phyloP scores from a whole-genome alignment of 306 rosid species.

The Heteromeles arbutifolia region DNA sequence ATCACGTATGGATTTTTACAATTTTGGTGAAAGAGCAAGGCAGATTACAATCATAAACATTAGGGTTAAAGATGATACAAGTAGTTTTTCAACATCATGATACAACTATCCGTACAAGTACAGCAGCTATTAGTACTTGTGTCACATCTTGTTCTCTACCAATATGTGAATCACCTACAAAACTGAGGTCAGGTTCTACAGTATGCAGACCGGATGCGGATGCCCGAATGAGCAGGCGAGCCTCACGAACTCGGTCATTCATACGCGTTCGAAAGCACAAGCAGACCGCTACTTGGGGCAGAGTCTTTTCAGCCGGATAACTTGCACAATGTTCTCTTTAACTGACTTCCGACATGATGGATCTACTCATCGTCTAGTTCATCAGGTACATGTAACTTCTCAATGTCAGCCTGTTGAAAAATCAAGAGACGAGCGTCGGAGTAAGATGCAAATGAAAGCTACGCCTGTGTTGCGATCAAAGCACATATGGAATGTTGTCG shows the following conservation, averaged over 20 bases:
- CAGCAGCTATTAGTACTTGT: slow-evolving; percentile 18
- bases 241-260: slow-evolving; percentile 21
- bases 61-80: slow-evolving; percentile 28
- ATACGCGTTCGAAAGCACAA: slow-evolving; percentile 54
- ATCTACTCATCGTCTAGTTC: slow-evolving; percentile 72
- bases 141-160: slow-evolving; percentile 27
- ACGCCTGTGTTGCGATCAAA: neutral
- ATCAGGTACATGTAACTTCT: slow-evolving; percentile 93
- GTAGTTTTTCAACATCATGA: slow-evolving; percentile 11
- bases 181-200: slow-evolving; percentile 30
- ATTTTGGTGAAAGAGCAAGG: neutral
- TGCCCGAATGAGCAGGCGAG: slow-evolving; percentile 15
- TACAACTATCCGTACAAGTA: slow-evolving; percentile 23
- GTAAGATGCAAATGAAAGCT: neutral
- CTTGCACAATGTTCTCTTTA: neutral
- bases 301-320: slow-evolving; percentile 19
- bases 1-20: neutral
- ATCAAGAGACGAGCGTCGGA: neutral
- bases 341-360: slow-evolving; percentile 7
- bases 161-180: slow-evolving; percentile 32
- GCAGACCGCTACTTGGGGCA: slow-evolving; percentile 33
- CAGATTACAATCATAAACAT: slow-evolving; percentile 11
- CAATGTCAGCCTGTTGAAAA: slow-evolving; percentile 83
- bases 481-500: neutral
- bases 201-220: slow-evolving; percentile 13